phyloP scores from a whole-genome alignment of 345 rosid species.

The Gossypium australe region DNA sequence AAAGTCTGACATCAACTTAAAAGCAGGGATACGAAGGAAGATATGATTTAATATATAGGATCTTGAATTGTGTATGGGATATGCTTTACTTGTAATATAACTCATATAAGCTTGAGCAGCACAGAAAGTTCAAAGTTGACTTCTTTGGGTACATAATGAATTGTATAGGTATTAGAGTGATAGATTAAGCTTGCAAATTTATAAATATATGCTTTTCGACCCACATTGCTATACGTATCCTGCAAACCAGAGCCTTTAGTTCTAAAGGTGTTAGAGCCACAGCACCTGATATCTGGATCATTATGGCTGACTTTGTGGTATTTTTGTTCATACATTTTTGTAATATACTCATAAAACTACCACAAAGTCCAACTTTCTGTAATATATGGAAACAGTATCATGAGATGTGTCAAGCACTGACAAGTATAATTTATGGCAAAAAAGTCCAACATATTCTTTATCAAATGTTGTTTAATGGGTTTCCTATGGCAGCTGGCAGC shows the following conservation, averaged over 20 bases:
- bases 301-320: not conserved
- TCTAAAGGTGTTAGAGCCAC: not conserved
- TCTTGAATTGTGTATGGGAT: not conserved
- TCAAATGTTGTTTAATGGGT: not conserved
- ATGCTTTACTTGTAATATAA: not conserved
- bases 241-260: not conserved
- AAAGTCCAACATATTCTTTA: not conserved
- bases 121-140: not conserved
- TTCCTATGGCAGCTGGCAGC: not conserved
- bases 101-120: not conserved
- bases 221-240: not conserved
- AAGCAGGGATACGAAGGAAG: not conserved
- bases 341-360: too few species aligned
- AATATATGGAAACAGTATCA: not conserved
- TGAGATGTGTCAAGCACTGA: not conserved
- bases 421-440: not conserved
- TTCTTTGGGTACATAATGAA: not conserved
- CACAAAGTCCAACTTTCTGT: not conserved
- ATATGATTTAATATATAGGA: not conserved
- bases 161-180: not conserved
- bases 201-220: not conserved
- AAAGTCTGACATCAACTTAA: not conserved
- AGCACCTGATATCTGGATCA: not conserved
- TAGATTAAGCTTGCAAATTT: not conserved
- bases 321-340: not conserved